Percentiles rank a stretch among this genome's conserved stretches.
Evolutionary conservation across 1,284 basidiomycete species (phyloP).

Genomic region (Fomitiporia mediterranea): DNA sequence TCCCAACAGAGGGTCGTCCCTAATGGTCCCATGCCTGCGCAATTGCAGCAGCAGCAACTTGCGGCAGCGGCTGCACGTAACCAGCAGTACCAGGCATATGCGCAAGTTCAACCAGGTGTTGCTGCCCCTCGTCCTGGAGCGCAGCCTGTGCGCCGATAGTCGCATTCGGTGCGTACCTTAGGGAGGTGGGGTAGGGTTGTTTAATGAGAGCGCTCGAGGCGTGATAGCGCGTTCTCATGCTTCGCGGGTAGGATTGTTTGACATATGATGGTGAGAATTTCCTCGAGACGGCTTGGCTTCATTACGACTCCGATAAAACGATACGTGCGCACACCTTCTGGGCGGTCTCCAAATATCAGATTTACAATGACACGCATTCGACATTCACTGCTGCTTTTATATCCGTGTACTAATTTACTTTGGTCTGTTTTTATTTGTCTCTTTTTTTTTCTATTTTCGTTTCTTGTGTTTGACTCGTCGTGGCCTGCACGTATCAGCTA

Average conservation of each 20-base stretch:
- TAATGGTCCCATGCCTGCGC: conserved; percentile 6
- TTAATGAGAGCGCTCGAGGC: background rate
- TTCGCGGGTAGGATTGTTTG: background rate
- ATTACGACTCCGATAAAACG: background rate
- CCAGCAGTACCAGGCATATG: conserved; percentile 15
- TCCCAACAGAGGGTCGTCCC: background rate
- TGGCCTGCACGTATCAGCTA: too few relatives aligned
- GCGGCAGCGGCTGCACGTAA: conserved; percentile 18
- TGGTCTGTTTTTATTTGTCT: background rate
- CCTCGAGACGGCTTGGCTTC: background rate
- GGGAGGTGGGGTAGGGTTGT: background rate
- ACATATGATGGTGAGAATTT: background rate
- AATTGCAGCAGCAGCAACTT: background rate
- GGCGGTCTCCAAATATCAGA: background rate
- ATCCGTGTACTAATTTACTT: conserved; percentile 8
- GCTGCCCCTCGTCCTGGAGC: background rate
- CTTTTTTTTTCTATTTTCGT: background rate
- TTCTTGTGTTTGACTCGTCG: too few relatives aligned
- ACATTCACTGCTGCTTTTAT: background rate
- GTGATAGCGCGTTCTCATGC: too few relatives aligned
- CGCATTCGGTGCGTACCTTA: background rate
- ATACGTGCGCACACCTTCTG: background rate
- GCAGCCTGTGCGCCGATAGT: conserved; percentile 10
- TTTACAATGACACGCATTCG: background rate
- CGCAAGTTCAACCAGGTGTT: background rate